These are phyloP conservation scores for Amphichorda felina DNA, from an alignment of 2,329 filamentous ascomycete genomes.

Conservation along the genomic window DNA sequence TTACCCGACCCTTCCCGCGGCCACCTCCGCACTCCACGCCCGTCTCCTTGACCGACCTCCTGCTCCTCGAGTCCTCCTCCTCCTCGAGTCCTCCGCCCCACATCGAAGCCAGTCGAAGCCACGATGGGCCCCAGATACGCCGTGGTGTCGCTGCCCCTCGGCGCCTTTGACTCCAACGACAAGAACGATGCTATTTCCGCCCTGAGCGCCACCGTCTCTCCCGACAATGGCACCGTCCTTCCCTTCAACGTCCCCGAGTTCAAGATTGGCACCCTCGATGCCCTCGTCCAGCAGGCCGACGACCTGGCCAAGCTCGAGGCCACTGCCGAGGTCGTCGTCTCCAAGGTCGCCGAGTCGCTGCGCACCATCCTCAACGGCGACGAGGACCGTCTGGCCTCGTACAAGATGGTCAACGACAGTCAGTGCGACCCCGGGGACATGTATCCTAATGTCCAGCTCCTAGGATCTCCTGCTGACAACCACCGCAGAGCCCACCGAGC, in stretches of 20 bases:
- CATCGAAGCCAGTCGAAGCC: conserved; percentile 2
- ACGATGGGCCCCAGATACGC: conserved; percentile 57
- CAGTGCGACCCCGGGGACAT: conserved; percentile 20
- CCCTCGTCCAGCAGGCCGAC: conserved; percentile 90
- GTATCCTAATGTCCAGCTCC: background rate
- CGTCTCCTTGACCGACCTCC: background rate
- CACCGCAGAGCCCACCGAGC: conserved; percentile 75
- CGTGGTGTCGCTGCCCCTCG: conserved; percentile 80
- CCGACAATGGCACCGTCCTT: conserved; percentile 63
- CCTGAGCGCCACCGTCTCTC: conserved; percentile 57
- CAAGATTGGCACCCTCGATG: conserved; percentile 95
- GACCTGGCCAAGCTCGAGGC: conserved; percentile 81
- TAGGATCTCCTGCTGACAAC: conserved; percentile 10
- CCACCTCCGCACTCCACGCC: background rate
- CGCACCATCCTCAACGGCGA: conserved; percentile 73
- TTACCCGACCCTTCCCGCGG: background rate
- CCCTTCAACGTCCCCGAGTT: conserved; percentile 83
- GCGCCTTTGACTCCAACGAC: conserved; percentile 71
- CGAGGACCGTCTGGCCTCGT: conserved; percentile 68
- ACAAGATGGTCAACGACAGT: conserved; percentile 95
- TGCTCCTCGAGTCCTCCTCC: background rate
- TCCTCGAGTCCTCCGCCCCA: background rate
- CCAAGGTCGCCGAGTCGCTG: conserved; percentile 80
- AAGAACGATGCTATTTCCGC: conserved; percentile 71
- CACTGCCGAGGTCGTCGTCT: conserved; percentile 69